Evolutionary conservation across 2,329 filamentous ascomycete genomes (phyloP).

Genomic region (Phialophora chinensis): DNA sequence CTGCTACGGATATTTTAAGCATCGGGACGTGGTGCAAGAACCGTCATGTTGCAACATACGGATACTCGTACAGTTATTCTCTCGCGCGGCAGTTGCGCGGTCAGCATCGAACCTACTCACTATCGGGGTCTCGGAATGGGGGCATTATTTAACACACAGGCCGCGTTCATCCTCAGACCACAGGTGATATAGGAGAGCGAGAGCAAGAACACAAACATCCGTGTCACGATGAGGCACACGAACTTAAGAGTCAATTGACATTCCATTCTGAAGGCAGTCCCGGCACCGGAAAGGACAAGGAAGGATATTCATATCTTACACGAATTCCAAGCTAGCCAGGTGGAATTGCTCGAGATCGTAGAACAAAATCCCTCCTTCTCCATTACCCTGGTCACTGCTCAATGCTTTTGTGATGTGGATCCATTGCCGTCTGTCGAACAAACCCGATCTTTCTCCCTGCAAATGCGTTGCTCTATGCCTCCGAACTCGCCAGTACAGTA

Average conservation of each 20-base stretch:
- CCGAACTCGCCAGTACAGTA: constrained; percentile 27
- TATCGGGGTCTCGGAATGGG: not conserved
- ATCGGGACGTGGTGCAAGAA: not conserved
- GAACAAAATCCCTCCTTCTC: constrained; percentile 35
- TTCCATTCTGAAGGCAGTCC: constrained; percentile 34
- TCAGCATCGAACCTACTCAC: not conserved
- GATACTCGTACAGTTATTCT: not conserved
- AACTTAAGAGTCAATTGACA: constrained; percentile 26
- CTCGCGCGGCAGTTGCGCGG: constrained; percentile 21
- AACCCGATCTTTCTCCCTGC: constrained; percentile 27
- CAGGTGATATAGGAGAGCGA: not conserved
- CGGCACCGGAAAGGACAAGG: constrained; percentile 21
- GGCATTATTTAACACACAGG: not conserved
- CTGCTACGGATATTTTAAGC: constrained; percentile 11
- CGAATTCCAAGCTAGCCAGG: constrained; percentile 34
- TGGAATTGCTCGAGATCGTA: constrained; percentile 30
- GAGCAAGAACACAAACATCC: not conserved
- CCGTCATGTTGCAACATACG: not conserved
- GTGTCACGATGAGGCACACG: not conserved
- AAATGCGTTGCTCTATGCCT: constrained; percentile 28
- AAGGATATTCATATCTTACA: constrained; percentile 33
- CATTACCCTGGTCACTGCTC: constrained; percentile 24
- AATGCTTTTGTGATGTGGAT: constrained; percentile 29
- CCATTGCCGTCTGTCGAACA: constrained; percentile 20
- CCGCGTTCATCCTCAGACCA: not conserved